Conservation (phyloP, 2,329 filamentous ascomycete species). For the Beauveria medogensis region DNA sequence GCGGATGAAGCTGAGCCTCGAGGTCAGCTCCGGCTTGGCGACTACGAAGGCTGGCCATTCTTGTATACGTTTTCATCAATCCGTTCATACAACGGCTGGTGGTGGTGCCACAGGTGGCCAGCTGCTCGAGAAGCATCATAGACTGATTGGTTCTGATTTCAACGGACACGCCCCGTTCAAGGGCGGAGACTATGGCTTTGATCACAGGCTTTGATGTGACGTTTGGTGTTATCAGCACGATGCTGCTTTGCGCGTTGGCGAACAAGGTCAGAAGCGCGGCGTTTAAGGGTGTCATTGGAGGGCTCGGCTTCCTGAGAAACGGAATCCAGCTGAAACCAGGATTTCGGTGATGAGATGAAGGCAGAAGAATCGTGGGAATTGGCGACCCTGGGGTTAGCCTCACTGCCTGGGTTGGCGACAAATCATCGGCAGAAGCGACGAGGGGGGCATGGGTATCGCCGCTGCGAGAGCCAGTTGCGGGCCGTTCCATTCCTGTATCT, state of each 20-base stretch:
- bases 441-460: not conserved
- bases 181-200: conserved; percentile 49
- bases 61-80: conserved; percentile 48
- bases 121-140: conserved; percentile 73
- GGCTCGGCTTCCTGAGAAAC: conserved; percentile 39
- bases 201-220: conserved; percentile 61
- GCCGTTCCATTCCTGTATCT: not conserved
- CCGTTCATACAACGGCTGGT: conserved; percentile 56
- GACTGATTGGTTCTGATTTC: conserved; percentile 56
- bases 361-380: conserved; percentile 56
- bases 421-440: not conserved
- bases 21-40: conserved; percentile 23
- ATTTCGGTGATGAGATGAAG: conserved; percentile 65
- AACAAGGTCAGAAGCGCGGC: conserved; percentile 54
- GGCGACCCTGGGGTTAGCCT: conserved; percentile 15
- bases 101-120: conserved; percentile 70
- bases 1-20: conserved; percentile 33
- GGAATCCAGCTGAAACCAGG: conserved; percentile 54
- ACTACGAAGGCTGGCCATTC: conserved; percentile 16
- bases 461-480: not conserved
- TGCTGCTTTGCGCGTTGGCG: conserved; percentile 43
- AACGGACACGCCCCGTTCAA: conserved; percentile 60
- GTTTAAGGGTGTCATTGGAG: conserved; percentile 61
- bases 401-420: conserved; percentile 22
- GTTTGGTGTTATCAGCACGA: conserved; percentile 72